Evolutionary conservation across 2,329 filamentous ascomycete genomes (phyloP).

Genomic region (Seiridium cupressi): DNA sequence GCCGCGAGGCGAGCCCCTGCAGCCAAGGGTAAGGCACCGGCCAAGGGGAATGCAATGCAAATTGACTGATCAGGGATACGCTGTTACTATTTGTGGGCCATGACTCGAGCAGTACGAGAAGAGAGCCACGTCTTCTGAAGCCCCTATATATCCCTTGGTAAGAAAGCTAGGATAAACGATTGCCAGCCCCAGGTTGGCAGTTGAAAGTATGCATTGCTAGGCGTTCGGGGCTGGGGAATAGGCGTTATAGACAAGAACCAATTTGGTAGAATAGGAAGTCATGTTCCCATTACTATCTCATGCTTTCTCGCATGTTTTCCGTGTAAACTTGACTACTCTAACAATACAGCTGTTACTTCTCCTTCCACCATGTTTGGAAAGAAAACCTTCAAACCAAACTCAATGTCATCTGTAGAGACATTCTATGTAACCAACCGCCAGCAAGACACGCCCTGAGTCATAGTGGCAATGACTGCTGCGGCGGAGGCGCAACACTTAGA

Average conservation of each 20-base stretch:
- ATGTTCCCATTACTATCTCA: not conserved
- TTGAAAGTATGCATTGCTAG: not conserved
- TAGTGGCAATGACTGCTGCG: too few species aligned
- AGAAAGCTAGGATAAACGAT: not conserved
- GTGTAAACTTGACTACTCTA: not conserved
- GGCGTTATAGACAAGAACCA: not conserved
- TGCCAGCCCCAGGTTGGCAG: not conserved
- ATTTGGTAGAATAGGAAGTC: not conserved
- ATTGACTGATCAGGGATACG: not conserved
- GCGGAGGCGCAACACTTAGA: too few species aligned
- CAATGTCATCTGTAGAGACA: too few species aligned
- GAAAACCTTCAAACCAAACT: too few species aligned
- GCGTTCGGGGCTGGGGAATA: not conserved
- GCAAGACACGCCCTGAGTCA: too few species aligned
- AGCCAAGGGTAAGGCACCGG: constrained; percentile 1
- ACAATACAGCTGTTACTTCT: not conserved
- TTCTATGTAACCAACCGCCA: too few species aligned
- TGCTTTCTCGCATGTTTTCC: not conserved
- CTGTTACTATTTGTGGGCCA: too few species aligned
- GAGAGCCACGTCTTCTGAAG: too few species aligned
- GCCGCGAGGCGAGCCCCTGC: constrained; percentile 2
- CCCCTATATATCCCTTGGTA: too few species aligned
- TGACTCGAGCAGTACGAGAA: too few species aligned
- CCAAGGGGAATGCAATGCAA: not conserved
- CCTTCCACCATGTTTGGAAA: too few species aligned